These are phyloP conservation scores for Angophora floribunda DNA, from an alignment of 345 rosid genomes.

Conservation along the genomic window DNA sequence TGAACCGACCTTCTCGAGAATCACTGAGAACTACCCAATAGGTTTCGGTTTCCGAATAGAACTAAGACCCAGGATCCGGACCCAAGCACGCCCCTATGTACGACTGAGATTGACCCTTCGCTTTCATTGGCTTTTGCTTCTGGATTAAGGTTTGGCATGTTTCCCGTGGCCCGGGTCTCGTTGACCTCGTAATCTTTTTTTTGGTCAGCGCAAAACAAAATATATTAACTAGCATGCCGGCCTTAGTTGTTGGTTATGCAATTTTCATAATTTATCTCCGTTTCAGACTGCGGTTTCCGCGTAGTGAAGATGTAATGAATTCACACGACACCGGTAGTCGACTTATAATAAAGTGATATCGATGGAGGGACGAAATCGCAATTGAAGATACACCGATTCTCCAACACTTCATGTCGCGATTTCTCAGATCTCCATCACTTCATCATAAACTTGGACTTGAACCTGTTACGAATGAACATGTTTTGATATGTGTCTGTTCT, in stretches of 20 bases:
- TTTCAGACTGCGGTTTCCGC: accelerated
- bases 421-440: neutral
- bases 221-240: neutral
- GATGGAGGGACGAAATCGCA: neutral
- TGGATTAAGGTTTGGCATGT: neutral
- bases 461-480: neutral
- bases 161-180: neutral
- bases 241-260: neutral
- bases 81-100: too few species aligned
- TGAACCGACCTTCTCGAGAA: too few species aligned
- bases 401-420: neutral
- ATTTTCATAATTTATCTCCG: neutral
- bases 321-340: neutral
- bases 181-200: neutral
- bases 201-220: neutral
- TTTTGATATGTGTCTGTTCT: neutral
- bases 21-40: neutral
- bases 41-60: too few species aligned
- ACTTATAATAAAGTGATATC: neutral
- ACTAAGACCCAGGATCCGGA: too few species aligned
- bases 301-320: neutral
- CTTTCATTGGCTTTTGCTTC: neutral
- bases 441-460: neutral
- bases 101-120: too few species aligned
- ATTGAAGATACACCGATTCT: neutral